These are phyloP conservation scores for Coix lacrymajobi DNA, from an alignment of 176 grass and related monocot species.

Conservation along the genomic window DNA sequence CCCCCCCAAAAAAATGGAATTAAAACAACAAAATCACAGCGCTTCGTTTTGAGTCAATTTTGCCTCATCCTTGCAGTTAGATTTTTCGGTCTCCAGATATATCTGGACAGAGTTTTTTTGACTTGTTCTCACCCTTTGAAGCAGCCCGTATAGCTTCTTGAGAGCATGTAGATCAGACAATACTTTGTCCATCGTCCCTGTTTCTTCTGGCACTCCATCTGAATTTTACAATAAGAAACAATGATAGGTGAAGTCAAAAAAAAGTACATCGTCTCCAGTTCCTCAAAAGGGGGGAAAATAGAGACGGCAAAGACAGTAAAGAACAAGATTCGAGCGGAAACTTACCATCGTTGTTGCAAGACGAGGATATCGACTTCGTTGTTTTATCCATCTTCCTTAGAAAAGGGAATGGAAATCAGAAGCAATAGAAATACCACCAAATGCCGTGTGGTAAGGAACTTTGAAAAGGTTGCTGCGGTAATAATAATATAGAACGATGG, in stretches of 20 bases:
- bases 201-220: constrained; percentile 8
- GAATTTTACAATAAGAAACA: not conserved
- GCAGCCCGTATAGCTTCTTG: constrained; percentile 55
- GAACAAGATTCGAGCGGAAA: not conserved
- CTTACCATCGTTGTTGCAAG: not conserved
- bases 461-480: not conserved
- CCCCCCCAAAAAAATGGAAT: not conserved
- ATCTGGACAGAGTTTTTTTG: not conserved
- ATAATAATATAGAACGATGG: not conserved
- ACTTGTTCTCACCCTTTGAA: constrained; percentile 16
- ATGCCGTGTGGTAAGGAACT: not conserved
- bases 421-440: not conserved
- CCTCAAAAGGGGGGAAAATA: not conserved
- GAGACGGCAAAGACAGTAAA: not conserved
- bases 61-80: no score
- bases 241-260: not conserved
- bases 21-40: not conserved
- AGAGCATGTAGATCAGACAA: constrained; percentile 50
- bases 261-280: not conserved
- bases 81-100: not conserved
- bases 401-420: not conserved
- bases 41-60: no score
- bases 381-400: constrained; percentile 2
- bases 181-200: constrained; percentile 29
- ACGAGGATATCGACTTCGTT: not conserved